Evolutionary conservation across 1,284 basidiomycete genomes (phyloP), one percentile per base, ranked within the genome.

Genomic region (Vanrija pseudolonga): DNA sequence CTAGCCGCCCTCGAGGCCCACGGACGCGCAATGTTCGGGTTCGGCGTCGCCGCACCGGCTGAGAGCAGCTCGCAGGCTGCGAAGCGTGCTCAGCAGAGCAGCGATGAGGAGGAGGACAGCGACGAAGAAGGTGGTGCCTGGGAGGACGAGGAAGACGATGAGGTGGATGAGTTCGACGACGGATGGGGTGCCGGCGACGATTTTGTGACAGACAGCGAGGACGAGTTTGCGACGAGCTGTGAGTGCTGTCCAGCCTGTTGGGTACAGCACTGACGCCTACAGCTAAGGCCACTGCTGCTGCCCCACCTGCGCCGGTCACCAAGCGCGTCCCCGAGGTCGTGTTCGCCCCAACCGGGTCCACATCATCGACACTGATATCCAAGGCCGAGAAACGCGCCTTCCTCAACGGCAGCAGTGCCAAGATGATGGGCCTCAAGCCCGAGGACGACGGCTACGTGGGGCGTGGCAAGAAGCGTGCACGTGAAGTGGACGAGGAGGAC

Each of bases 1-100:
- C 62, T 77, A 8, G 73, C 69, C 15, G 67, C 66, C 2, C 66
- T 77, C 3, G 63, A 76, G 58, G 76, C 75, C 6, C 74, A 73
- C 51, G 62, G 66, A 18, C 57, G 69, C 23, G 63, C 69, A 2
- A 68, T 77, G 65, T 61, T 77, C 12, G 75, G 74, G 7, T 24
- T 71, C 2, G 36, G 32, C 32, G 14, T 42, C 4, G 57, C 47
- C 48, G 39, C 40, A 8, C 55, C 54, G 6, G 64, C 56, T 6
- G 70, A 68, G 44, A 66, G 61, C 26, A 68, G 68, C 40, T 45
- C 47, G 1, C 59, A 61, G 45, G 64, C 53, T 3, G 41, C 47
- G 0, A 36, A 20, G 18, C 47, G 45, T n/a, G 37, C 22, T 5
- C 46, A 43, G 12, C 50, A 23, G 18, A 32, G 36, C n/a, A 18